Base-by-base conservation (phyloP, 192 early-diverging fungal species). In the Coemansia sp. region DNA sequence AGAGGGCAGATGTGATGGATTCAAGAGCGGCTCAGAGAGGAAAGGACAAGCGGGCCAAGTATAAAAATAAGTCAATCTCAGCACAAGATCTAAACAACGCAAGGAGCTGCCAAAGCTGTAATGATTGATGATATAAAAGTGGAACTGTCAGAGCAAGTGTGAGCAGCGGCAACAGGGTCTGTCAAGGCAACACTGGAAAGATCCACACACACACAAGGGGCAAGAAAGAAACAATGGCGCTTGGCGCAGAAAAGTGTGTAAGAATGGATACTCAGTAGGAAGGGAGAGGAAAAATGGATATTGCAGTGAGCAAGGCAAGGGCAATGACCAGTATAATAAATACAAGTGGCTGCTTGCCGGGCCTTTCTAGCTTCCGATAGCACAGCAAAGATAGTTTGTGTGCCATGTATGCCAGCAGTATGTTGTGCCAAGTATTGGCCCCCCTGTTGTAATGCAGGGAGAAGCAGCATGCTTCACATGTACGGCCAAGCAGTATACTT, bases 1-100 rank as follows among this genome's bases (percentile, higher is more conserved):
- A 33, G 63, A 45, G 3, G 56, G 56, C 41, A 68, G 32, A 5
- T 47, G 45, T 18, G 45, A 47, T 47, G 27, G 26, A 47, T 47
- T 27, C 23, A n/a, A n/a, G n/a, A n/a, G n/a, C n/a, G n/a, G n/a
- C n/a, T n/a, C n/a, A n/a, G n/a, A n/a, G n/a, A n/a, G n/a, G 2
- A 45, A 17, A 40, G 6, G 39, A 19, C 18, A 17, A 40, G 4
- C 39, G 39, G 22, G 27, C 14, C n/a, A 27, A 7, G 22, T 26
- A 15, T 14, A 47, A 47, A 47, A 47, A 47, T 47, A 47, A 35
- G n/a, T 14, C 10, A 47, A 47, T 47, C 45, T 47, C 27, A 2
- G 19, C 26, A 3, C 45, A 46, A 46, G 45, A 30, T 47, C n/a
- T 18, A 47, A 47, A 47, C 45, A 29, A 15, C 45, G 27, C 45